Conservation (phyloP, 2,329 filamentous ascomycete species). For the Aureobasidium pullulans region DNA sequence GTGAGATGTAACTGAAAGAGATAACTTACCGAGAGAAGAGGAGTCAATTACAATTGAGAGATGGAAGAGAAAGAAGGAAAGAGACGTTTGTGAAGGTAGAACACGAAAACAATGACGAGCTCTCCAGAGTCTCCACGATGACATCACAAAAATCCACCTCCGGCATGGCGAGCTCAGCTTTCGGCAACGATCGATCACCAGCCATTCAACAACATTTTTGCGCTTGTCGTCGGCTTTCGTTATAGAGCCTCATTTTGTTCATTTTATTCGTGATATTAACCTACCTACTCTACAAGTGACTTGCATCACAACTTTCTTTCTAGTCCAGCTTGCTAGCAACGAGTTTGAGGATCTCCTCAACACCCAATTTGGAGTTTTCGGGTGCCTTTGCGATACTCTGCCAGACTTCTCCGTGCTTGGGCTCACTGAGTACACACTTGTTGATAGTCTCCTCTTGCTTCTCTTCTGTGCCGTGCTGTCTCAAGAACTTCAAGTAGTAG, state of each 20-base stretch:
- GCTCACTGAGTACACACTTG: conserved; percentile 78
- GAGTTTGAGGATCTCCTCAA: conserved; percentile 75
- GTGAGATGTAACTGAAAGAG: neutral
- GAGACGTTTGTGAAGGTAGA: conserved; percentile 13
- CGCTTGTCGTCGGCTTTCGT: conserved; percentile 8
- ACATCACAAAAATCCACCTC: neutral
- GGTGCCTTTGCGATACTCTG: conserved; percentile 80
- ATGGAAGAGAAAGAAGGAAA: conserved; percentile 12
- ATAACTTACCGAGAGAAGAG: conserved; percentile 3
- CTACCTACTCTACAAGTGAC: neutral
- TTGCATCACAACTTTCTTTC: neutral
- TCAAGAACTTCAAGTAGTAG: conserved; percentile 92
- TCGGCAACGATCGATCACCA: conserved; percentile 1
- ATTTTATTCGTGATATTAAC: neutral
- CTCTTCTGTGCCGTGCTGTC: conserved; percentile 89
- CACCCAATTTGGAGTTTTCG: conserved; percentile 63
- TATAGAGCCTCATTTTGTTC: neutral
- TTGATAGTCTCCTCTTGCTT: conserved; percentile 77
- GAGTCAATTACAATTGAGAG: neutral
- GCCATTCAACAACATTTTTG: neutral
- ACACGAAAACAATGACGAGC: conserved; percentile 14
- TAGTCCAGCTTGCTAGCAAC: conserved; percentile 56
- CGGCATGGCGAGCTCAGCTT: neutral
- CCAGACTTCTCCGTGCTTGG: conserved; percentile 89
- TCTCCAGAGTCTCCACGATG: neutral